phyloP scores from a whole-genome alignment of 2,329 filamentous ascomycete genomes.

The Pseudocercospora ulei region DNA sequence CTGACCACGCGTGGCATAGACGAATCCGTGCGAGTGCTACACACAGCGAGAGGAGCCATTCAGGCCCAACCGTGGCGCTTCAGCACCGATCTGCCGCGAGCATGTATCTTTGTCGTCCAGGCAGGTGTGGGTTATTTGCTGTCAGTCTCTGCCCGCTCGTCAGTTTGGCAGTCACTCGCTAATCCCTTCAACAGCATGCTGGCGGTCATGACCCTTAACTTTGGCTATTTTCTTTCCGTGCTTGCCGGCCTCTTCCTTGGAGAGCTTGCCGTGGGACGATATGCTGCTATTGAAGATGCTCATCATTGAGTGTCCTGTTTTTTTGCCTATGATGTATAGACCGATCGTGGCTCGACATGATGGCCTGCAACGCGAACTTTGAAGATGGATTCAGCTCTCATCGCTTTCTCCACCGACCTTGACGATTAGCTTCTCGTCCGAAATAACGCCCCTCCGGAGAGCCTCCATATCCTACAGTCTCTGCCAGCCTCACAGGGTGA shows the following conservation, averaged over 20 bases:
- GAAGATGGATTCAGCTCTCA: too few relatives aligned
- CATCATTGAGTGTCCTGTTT: conserved; percentile 24
- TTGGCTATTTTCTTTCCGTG: conserved; percentile 76
- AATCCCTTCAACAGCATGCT: conserved; percentile 59
- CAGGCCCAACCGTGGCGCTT: conserved; percentile 65
- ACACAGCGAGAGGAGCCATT: conserved; percentile 18
- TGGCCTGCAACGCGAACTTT: too few relatives aligned
- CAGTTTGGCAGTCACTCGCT: background rate
- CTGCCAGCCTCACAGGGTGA: too few relatives aligned
- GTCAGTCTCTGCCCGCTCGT: conserved; percentile 48
- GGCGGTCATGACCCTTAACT: conserved; percentile 81
- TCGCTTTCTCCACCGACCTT: too few relatives aligned
- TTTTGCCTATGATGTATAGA: background rate
- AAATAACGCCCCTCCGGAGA: too few relatives aligned
- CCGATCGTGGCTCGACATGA: too few relatives aligned
- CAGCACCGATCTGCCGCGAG: conserved; percentile 66
- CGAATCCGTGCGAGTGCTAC: conserved; percentile 66
- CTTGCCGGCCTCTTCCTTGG: conserved; percentile 74
- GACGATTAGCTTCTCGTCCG: too few relatives aligned
- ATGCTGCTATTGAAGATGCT: conserved; percentile 42
- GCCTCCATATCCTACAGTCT: too few relatives aligned
- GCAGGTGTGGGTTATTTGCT: conserved; percentile 74
- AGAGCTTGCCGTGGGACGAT: conserved; percentile 69
- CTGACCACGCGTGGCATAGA: conserved; percentile 66
- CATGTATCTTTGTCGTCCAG: conserved; percentile 59